These are phyloP conservation scores for Buddleja alternifolia DNA, from an alignment of 257 asterid genomes.

Conservation along the genomic window DNA sequence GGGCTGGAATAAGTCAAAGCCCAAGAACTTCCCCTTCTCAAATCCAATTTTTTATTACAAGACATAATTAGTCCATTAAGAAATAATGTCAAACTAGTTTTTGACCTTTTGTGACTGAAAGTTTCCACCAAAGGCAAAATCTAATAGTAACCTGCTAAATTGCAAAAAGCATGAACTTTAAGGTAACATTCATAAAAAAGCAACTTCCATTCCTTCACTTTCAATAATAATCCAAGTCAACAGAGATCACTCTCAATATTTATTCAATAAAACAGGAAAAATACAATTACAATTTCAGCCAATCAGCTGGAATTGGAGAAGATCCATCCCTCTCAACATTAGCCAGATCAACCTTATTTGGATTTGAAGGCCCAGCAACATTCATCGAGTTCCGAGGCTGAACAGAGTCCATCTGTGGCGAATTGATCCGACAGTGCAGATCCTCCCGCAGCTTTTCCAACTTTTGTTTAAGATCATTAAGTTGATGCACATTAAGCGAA, in stretches of 20 bases:
- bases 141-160: background rate
- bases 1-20: too few relatives aligned
- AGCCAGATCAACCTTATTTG: constrained; percentile 20
- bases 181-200: constrained; percentile 19
- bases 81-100: too few relatives aligned
- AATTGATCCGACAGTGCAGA: constrained; percentile 1
- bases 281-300: constrained; percentile 37
- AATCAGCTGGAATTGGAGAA: constrained; percentile 35
- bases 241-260: background rate
- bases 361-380: background rate
- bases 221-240: constrained; percentile 15
- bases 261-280: background rate
- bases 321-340: background rate
- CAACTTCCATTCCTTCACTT: constrained; percentile 15
- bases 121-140: background rate
- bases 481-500: constrained; percentile 24
- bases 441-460: constrained; percentile 32
- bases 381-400: too few relatives aligned
- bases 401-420: background rate
- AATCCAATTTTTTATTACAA: too few relatives aligned
- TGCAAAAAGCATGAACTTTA: background rate
- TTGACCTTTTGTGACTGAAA: constrained; percentile 5
- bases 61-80: too few relatives aligned
- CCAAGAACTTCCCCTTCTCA: too few relatives aligned
- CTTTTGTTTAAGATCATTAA: constrained; percentile 31